Conservation (phyloP, 108 stramenopile species). For the Cyclostephanos invisitatus region DNA sequence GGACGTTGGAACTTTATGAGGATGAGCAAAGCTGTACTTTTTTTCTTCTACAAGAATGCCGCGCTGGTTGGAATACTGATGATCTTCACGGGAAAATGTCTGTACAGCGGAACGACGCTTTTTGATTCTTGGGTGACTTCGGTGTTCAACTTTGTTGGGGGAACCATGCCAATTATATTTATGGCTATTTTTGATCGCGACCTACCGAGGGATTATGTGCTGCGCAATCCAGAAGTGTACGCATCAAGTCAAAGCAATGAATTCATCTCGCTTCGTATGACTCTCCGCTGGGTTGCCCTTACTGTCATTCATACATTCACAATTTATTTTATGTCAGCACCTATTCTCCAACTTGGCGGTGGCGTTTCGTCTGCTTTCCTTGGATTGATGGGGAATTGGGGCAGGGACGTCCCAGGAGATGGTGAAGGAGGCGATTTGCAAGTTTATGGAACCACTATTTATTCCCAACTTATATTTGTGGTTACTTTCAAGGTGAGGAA, state of each 20-base stretch:
- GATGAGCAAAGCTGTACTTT: conserved; percentile 87
- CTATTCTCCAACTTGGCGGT: conserved; percentile 52
- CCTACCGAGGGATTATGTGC: conserved; percentile 80
- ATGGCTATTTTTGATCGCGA: conserved; percentile 93
- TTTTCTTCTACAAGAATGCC: conserved; percentile 98
- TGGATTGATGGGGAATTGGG: conserved; percentile 62
- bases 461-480: conserved; percentile 61
- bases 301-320: conserved; percentile 64
- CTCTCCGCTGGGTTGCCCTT: conserved; percentile 69
- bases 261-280: conserved; percentile 61
- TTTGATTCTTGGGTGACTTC: conserved; percentile 84
- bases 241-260: conserved; percentile 77
- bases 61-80: conserved; percentile 80
- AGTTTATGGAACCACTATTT: conserved; percentile 76
- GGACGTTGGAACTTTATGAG: conserved; percentile 96
- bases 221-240: conserved; percentile 76
- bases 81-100: conserved; percentile 64
- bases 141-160: conserved; percentile 88
- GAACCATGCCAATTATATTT: conserved; percentile 79
- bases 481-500: conserved; percentile 69
- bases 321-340: conserved; percentile 70
- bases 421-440: conserved; percentile 80
- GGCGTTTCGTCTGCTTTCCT: conserved; percentile 69
- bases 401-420: conserved; percentile 62
- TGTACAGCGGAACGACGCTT: conserved; percentile 82